Conservation (phyloP, 352 stramenopile species). For the Globisporangium cederbergense region DNA sequence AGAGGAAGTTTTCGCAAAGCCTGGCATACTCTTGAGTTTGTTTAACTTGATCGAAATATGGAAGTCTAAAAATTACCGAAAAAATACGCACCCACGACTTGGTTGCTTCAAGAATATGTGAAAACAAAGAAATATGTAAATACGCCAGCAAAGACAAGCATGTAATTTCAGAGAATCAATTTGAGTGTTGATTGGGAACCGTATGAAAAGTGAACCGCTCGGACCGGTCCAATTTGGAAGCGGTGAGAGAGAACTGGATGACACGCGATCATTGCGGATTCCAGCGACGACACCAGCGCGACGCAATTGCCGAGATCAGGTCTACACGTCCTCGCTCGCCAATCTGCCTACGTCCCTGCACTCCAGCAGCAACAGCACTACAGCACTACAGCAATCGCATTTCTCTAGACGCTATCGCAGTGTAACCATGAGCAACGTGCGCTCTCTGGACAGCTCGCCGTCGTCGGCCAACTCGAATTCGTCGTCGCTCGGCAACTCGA, state of each 20-base stretch:
- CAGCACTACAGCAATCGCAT: not conserved
- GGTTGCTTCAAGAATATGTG: too few relatives aligned
- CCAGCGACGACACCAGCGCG: not conserved
- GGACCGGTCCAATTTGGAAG: not conserved
- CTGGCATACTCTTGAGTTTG: too few relatives aligned
- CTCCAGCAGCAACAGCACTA: not conserved
- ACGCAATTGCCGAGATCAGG: constrained; percentile 1
- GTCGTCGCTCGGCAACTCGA: constrained; percentile 47
- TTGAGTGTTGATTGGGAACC: too few relatives aligned
- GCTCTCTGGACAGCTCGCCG: constrained; percentile 37
- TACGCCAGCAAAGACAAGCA: not conserved
- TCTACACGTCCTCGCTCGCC: not conserved
- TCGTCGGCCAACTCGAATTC: constrained; percentile 31
- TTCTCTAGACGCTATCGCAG: not conserved
- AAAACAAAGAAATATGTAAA: too few relatives aligned
- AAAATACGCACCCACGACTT: too few relatives aligned
- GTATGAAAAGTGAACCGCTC: too few relatives aligned
- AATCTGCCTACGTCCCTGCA: not conserved
- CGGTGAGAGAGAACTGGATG: constrained; percentile 8
- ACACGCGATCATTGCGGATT: constrained; percentile 4
- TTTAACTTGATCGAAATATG: too few relatives aligned
- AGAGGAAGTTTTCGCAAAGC: too few relatives aligned
- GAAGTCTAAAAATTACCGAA: too few relatives aligned
- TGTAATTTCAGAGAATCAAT: not conserved
- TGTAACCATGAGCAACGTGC: constrained; percentile 34